Conservation (phyloP, 2,329 filamentous ascomycete species). For the Trichoderma aggressivum region DNA sequence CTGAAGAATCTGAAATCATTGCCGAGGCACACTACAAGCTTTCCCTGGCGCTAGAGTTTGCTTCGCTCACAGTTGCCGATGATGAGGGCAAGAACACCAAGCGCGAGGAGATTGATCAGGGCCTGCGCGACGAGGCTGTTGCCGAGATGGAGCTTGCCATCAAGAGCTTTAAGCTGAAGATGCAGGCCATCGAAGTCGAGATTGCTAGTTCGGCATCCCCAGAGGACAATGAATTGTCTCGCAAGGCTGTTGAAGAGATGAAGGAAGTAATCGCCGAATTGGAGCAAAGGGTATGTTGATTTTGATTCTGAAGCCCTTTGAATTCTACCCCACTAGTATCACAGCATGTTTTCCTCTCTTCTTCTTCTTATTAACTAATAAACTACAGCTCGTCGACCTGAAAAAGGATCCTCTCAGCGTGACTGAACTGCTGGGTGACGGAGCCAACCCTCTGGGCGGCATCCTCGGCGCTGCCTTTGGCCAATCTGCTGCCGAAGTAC, state of each 20-base stretch:
- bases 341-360: neutral
- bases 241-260: slow-evolving; percentile 65
- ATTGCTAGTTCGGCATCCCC: slow-evolving; percentile 60
- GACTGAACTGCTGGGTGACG: slow-evolving; percentile 36
- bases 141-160: slow-evolving; percentile 72
- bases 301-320: neutral
- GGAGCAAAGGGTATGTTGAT: slow-evolving; percentile 62
- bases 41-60: slow-evolving; percentile 90
- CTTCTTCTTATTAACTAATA: slow-evolving; percentile 9
- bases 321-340: neutral
- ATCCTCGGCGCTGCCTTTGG: slow-evolving; percentile 63
- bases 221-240: slow-evolving; percentile 63
- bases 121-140: slow-evolving; percentile 67
- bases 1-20: slow-evolving; percentile 76
- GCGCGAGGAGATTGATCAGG: slow-evolving; percentile 60
- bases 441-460: slow-evolving; percentile 48
- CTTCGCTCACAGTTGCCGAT: slow-evolving; percentile 66
- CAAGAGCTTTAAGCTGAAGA: slow-evolving; percentile 65
- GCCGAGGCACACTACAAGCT: slow-evolving; percentile 97
- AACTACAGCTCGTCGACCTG: slow-evolving; percentile 61
- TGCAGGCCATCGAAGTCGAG: slow-evolving; percentile 66
- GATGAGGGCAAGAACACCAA: slow-evolving; percentile 44
- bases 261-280: slow-evolving; percentile 77
- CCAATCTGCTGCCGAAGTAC: slow-evolving; percentile 57
- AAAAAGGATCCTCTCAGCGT: slow-evolving; percentile 54